These are phyloP conservation scores for Pichia norvegensis DNA, from an alignment of 1,139 yeast species.

Conservation along the genomic window DNA sequence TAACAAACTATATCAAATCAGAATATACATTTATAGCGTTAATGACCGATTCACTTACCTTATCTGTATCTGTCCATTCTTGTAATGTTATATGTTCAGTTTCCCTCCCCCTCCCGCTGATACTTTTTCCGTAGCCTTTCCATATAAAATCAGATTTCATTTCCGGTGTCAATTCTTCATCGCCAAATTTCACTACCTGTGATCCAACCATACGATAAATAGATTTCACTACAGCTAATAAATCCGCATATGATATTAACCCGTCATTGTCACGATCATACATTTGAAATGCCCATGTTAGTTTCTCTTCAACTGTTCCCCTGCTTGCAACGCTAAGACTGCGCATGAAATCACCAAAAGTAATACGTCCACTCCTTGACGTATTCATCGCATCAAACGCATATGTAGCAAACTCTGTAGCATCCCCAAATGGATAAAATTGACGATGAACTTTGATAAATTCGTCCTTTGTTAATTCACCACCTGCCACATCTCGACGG, in stretches of 20 bases:
- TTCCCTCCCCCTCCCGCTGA: neutral
- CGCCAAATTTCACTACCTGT: slow-evolving; percentile 78
- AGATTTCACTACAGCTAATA: slow-evolving; percentile 71
- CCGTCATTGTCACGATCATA: slow-evolving; percentile 83
- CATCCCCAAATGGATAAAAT: slow-evolving; percentile 97
- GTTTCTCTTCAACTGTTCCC: slow-evolving; percentile 80
- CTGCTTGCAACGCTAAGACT: slow-evolving; percentile 85
- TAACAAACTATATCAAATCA: slow-evolving; percentile 48
- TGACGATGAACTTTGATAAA: slow-evolving; percentile 89
- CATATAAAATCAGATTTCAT: slow-evolving; percentile 78
- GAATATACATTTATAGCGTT: slow-evolving; percentile 75
- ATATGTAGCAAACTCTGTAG: slow-evolving; percentile 81
- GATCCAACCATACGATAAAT: slow-evolving; percentile 94
- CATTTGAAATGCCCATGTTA: slow-evolving; percentile 78
- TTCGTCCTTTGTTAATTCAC: slow-evolving; percentile 80
- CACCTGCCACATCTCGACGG: slow-evolving; percentile 86
- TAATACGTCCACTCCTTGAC: slow-evolving; percentile 74
- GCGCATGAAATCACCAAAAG: slow-evolving; percentile 85
- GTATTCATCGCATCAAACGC: slow-evolving; percentile 85
- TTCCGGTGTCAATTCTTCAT: slow-evolving; percentile 92
- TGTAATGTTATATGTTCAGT: slow-evolving; percentile 43
- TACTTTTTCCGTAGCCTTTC: slow-evolving; percentile 29
- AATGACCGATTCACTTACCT: slow-evolving; percentile 73
- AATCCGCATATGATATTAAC: slow-evolving; percentile 62
- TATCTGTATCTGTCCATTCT: slow-evolving; percentile 77